Conservation (phyloP, 768 basidiomycete species). For the Phallus indusiatus region DNA sequence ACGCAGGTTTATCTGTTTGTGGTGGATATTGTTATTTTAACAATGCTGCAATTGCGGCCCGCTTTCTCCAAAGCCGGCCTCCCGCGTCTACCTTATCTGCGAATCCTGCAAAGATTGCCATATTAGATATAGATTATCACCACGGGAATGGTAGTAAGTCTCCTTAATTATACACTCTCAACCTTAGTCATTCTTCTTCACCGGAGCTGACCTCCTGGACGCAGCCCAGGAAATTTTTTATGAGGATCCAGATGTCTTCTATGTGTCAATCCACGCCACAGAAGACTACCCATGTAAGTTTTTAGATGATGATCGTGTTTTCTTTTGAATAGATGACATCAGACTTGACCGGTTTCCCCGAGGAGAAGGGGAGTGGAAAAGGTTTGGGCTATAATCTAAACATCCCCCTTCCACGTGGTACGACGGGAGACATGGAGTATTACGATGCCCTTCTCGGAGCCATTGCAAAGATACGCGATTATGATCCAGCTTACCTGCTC, state of each 20-base stretch:
- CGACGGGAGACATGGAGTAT: conserved; percentile 20
- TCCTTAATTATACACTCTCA: background rate
- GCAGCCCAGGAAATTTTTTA: conserved; percentile 25
- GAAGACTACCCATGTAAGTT: conserved; percentile 25
- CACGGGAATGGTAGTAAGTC: conserved; percentile 26
- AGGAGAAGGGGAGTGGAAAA: conserved; percentile 18
- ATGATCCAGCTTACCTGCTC: conserved; percentile 18
- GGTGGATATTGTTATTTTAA: conserved; percentile 29
- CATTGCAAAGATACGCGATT: conserved; percentile 12
- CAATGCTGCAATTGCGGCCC: conserved; percentile 24
- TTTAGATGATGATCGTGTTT: background rate
- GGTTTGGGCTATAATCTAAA: conserved; percentile 22
- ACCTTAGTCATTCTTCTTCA: background rate
- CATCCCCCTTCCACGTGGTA: conserved; percentile 21
- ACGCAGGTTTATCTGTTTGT: conserved; percentile 20
- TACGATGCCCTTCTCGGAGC: conserved; percentile 16
- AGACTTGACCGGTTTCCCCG: conserved; percentile 23
- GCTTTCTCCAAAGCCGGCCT: conserved; percentile 16
- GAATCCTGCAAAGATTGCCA: conserved; percentile 14
- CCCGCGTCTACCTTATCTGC: background rate
- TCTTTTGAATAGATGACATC: background rate
- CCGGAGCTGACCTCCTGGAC: background rate
- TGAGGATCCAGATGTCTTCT: conserved; percentile 21
- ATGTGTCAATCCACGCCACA: conserved; percentile 23
- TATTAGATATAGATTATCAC: conserved; percentile 30